A percentile compares a stretch with the other conserved stretches of the same genome.
These are phyloP conservation scores for Daphne laureola DNA, from an alignment of 441 rosid species.

Conservation along the genomic window DNA sequence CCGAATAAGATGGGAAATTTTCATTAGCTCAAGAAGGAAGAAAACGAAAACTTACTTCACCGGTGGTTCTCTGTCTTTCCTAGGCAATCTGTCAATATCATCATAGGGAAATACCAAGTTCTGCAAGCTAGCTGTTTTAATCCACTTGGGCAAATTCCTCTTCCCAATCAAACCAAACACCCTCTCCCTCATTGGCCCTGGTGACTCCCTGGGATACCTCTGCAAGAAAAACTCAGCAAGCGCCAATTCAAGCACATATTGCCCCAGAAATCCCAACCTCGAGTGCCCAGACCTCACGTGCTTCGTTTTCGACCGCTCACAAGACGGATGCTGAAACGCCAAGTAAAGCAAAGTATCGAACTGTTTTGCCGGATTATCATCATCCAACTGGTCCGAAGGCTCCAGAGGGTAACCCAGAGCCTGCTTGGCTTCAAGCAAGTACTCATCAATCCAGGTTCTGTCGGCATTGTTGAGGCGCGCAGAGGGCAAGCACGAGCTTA, in stretches of 20 bases:
- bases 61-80: slow-evolving; percentile 78
- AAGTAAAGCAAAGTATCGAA: slow-evolving; percentile 75
- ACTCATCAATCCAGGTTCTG: slow-evolving; percentile 85
- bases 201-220: slow-evolving; percentile 90
- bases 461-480: slow-evolving; percentile 79
- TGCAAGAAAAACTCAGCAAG: slow-evolving; percentile 74
- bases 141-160: slow-evolving; percentile 79
- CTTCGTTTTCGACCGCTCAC: slow-evolving; percentile 74
- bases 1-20: background rate
- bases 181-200: slow-evolving; percentile 89
- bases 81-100: slow-evolving; percentile 65
- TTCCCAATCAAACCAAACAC: slow-evolving; percentile 88
- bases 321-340: slow-evolving; percentile 86
- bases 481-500: slow-evolving; percentile 87
- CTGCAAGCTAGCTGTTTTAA: slow-evolving; percentile 81
- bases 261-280: slow-evolving; percentile 76
- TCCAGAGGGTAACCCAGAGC: slow-evolving; percentile 83
- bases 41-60: slow-evolving; percentile 61
- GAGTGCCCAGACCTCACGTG: slow-evolving; percentile 85
- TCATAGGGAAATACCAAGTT: slow-evolving; percentile 87
- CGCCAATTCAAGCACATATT: slow-evolving; percentile 85
- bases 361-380: slow-evolving; percentile 92
- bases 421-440: slow-evolving; percentile 83
- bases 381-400: slow-evolving; percentile 48
- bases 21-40: slow-evolving; percentile 11